Conservation (phyloP, 1,139 yeast species). For the Geotrichum klebahnii region DNA sequence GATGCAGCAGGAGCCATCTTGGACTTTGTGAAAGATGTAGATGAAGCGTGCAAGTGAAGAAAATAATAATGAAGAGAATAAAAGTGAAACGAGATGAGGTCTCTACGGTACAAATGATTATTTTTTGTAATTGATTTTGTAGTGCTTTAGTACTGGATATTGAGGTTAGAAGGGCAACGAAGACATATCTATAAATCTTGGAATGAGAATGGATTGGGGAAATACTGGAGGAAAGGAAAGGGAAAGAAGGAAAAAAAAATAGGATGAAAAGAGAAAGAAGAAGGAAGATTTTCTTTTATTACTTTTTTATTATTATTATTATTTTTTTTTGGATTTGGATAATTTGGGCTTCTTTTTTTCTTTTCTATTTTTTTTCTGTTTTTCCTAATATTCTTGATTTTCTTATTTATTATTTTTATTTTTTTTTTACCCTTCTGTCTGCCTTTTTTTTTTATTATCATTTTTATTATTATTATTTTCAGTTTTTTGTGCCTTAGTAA, state of each 20-base stretch:
- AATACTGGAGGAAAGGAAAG: background rate
- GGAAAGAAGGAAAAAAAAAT: background rate
- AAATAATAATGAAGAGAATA: background rate
- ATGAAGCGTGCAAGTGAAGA: background rate
- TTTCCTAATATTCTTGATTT: background rate
- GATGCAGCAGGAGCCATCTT: slow-evolving; percentile 15
- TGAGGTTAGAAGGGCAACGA: background rate
- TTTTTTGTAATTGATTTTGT: too few relatives aligned
- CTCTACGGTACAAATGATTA: too few relatives aligned
- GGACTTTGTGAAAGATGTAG: background rate
- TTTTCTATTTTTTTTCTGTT: background rate
- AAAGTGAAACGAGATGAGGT: background rate
- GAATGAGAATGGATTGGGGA: background rate
- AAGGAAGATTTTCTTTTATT: background rate
- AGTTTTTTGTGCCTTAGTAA: too few relatives aligned
- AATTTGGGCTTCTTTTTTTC: background rate
- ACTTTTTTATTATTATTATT: too few relatives aligned
- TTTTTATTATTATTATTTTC: too few relatives aligned
- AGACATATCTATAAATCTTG: background rate
- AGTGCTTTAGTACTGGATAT: background rate
- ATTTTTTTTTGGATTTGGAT: too few relatives aligned
- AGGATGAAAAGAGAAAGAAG: background rate
- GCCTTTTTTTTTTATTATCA: too few relatives aligned
- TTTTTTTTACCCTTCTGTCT: too few relatives aligned
- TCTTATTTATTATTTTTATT: too few relatives aligned